Conservation (phyloP, 2,329 filamentous ascomycete genomes). For the Colletotrichum liaoningense region DNA sequence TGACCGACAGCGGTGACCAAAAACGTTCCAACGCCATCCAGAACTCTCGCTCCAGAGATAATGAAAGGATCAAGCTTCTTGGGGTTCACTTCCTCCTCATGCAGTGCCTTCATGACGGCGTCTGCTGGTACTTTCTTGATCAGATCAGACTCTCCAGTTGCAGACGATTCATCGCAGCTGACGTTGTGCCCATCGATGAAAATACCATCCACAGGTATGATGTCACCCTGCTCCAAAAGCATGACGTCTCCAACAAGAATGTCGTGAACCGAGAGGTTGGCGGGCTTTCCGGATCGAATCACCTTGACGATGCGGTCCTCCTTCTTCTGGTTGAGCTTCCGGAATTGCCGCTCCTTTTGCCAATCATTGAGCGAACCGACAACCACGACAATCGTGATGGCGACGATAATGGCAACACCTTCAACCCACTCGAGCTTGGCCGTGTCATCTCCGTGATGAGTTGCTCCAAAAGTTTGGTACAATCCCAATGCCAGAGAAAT, state of each 20-base stretch:
- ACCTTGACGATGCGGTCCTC: slow-evolving; percentile 81
- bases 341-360: slow-evolving; percentile 85
- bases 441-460: slow-evolving; percentile 56
- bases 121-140: slow-evolving; percentile 74
- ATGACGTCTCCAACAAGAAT: slow-evolving; percentile 80
- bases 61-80: slow-evolving; percentile 82
- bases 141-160: slow-evolving; percentile 80
- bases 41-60: slow-evolving; percentile 84
- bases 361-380: slow-evolving; percentile 85
- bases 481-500: slow-evolving; percentile 81
- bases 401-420: slow-evolving; percentile 83
- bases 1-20: slow-evolving; percentile 38
- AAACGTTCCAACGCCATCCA: slow-evolving; percentile 43
- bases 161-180: slow-evolving; percentile 79
- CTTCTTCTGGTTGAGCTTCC: slow-evolving; percentile 84
- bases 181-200: slow-evolving; percentile 66
- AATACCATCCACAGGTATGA: slow-evolving; percentile 78
- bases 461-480: slow-evolving; percentile 75
- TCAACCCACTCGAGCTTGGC: slow-evolving; percentile 83
- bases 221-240: slow-evolving; percentile 79
- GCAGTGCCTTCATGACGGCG: slow-evolving; percentile 66
- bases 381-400: slow-evolving; percentile 79
- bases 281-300: slow-evolving; percentile 76
- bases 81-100: slow-evolving; percentile 53
- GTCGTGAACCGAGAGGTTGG: slow-evolving; percentile 77